Base-by-base conservation (phyloP, 129 eudicot genomes). In the Glebionis coronaria region DNA sequence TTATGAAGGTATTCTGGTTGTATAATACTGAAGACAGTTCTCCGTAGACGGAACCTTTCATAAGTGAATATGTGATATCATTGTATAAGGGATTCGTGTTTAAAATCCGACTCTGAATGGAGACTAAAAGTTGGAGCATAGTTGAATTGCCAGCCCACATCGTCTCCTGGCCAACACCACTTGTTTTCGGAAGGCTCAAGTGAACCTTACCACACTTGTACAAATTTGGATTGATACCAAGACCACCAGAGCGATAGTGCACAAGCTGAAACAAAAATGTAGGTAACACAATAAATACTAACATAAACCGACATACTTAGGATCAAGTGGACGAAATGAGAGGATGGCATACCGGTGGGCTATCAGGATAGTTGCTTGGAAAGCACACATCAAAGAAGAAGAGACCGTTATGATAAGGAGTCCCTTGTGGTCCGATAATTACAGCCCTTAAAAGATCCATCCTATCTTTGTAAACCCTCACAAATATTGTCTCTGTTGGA, bases 1-100 rank as follows among this genome's bases (percentile, higher is more conserved):
- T 40, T 12, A 83, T 67, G 38, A 74, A 64, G n/a, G 75, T 69
- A 8, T 46, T 61, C 62, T 83, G 84, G 46, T 81, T 86, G 70
- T 83, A 86, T 14, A 77, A 44, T 57, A 67, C 28, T 44, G 88
- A 69, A 7, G 27, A 42, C 65, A 35, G 35, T 40, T 82, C 79
- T n/a, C 80, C 74, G 2, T 1, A 73, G 3, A 4, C 12, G 11
- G 12, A 54, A 54, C 21, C 10, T 8, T 1, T 19, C 12, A 16
- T 16, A 6, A 35, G 9, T 35, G 42, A 35, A 35, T 35, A 35
- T 4, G 25, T 15, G 12, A 54, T 15, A 10, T 15, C 11, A 11
- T 54, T 54, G 21, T 16, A 54, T 4, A 15, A 8, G 12, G 59
- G 59, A 14, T 56, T 12, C 13, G 13, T 21, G 4, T 23, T 21